phyloP scores from a whole-genome alignment of 2,329 filamentous ascomycete species.

The Aspergillus carbonarius region DNA sequence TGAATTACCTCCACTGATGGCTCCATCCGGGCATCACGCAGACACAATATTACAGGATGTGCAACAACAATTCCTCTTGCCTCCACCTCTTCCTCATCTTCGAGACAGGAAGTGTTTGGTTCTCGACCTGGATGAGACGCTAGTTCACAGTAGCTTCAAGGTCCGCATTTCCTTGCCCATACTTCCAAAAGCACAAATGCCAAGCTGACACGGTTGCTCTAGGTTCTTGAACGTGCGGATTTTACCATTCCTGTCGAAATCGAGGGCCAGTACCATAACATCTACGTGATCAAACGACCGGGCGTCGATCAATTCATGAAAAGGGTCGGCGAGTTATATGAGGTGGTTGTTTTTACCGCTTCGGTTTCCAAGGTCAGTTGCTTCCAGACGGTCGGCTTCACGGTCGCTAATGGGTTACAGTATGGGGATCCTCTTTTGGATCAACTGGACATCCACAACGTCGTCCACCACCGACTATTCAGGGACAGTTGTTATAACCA shows the following conservation, averaged over 20 bases:
- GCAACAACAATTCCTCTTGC: slow-evolving; percentile 70
- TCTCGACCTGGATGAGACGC: slow-evolving; percentile 90
- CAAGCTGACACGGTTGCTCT: slow-evolving; percentile 12
- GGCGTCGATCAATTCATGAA: slow-evolving; percentile 99
- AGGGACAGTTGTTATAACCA: slow-evolving; percentile 99
- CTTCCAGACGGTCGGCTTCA: background rate
- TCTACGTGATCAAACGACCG: slow-evolving; percentile 99
- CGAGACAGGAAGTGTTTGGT: slow-evolving; percentile 91
- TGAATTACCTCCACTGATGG: slow-evolving; percentile 51
- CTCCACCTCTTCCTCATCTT: slow-evolving; percentile 75
- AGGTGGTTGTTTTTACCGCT: slow-evolving; percentile 97
- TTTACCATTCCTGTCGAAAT: slow-evolving; percentile 99
- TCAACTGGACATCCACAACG: slow-evolving; percentile 94
- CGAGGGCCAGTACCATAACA: slow-evolving; percentile 97
- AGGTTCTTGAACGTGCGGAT: slow-evolving; percentile 97
- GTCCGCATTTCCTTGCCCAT: slow-evolving; percentile 48
- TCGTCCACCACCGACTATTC: slow-evolving; percentile 94
- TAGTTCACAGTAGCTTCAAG: slow-evolving; percentile 99
- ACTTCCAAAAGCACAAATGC: background rate
- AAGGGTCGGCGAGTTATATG: slow-evolving; percentile 92
- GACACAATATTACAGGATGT: slow-evolving; percentile 37
- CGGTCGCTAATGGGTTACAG: slow-evolving; percentile 45
- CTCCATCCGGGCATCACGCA: slow-evolving; percentile 36
- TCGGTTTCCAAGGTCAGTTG: slow-evolving; percentile 87
- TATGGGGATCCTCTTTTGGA: slow-evolving; percentile 96